phyloP scores from a whole-genome alignment of 345 rosid genomes.

The Brassica nigra region DNA sequence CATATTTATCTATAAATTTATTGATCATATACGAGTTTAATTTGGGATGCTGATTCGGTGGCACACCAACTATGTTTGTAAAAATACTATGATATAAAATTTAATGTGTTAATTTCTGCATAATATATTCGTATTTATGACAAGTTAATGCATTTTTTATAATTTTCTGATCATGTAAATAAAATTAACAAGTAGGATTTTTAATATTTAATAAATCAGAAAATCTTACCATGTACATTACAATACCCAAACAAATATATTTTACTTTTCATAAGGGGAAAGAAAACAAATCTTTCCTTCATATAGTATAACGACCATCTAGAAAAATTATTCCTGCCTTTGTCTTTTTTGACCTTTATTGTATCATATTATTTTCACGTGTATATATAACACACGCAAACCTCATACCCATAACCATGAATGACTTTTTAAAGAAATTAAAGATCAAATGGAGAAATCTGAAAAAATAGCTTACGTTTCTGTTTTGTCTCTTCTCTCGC shows the following conservation, averaged over 20 bases:
- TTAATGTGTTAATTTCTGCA: not conserved
- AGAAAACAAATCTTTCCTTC: not conserved
- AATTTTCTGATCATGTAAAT: not conserved
- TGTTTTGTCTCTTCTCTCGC: constrained; percentile 52
- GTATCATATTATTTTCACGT: not conserved
- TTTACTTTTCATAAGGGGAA: too few species aligned
- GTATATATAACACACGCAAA: constrained; percentile 15
- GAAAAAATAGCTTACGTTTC: constrained; percentile 53
- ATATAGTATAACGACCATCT: constrained; percentile 24
- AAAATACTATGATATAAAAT: not conserved
- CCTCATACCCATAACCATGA: constrained; percentile 5
- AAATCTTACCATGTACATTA: too few species aligned
- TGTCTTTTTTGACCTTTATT: constrained; percentile 24
- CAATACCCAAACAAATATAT: too few species aligned
- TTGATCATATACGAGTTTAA: not conserved
- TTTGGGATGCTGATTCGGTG: not conserved
- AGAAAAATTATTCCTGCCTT: constrained; percentile 7
- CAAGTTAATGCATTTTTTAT: too few species aligned
- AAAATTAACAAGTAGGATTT: not conserved
- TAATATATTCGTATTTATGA: not conserved
- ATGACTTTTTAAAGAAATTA: not conserved
- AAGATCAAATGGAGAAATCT: constrained; percentile 43
- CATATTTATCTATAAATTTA: too few species aligned
- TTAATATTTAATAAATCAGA: too few species aligned
- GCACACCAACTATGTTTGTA: not conserved